phyloP scores from a whole-genome alignment of 495 filamentous ascomycete species.

The Tuber umbilicatum region DNA sequence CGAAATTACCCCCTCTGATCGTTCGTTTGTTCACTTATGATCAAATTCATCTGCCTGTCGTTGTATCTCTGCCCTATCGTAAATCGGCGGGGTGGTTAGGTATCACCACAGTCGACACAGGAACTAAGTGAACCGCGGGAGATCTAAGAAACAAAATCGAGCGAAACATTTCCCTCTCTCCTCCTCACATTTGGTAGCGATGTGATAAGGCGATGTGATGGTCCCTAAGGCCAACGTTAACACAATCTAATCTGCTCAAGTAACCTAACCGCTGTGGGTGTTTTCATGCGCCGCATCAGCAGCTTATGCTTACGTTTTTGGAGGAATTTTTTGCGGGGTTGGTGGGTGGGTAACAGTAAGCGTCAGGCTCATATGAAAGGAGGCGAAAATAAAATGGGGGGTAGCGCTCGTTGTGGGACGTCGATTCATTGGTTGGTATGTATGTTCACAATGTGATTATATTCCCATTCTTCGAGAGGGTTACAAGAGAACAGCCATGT shows the following conservation, averaged over 20 bases:
- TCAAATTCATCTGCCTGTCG: neutral
- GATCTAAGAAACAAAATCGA: neutral
- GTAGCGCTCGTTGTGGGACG: neutral
- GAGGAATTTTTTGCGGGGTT: neutral
- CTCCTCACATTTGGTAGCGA: neutral
- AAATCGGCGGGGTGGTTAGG: neutral
- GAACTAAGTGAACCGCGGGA: neutral
- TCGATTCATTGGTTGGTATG: neutral
- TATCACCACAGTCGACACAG: neutral
- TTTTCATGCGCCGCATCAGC: neutral
- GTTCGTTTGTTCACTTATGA: neutral
- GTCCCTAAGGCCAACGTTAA: too few species aligned
- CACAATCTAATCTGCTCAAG: neutral
- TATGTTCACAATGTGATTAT: neutral
- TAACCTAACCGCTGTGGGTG: neutral
- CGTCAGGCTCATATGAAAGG: neutral
- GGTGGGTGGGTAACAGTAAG: neutral
- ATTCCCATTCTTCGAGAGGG: neutral
- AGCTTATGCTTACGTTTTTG: neutral
- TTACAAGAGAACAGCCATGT: neutral
- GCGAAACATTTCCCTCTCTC: neutral
- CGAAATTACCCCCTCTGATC: neutral
- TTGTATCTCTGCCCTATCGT: neutral
- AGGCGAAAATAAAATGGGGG: neutral
- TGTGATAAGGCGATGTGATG: neutral